Evolutionary conservation across 2,329 filamentous ascomycete genomes (phyloP).

Genomic region (Byssothecium circinans): DNA sequence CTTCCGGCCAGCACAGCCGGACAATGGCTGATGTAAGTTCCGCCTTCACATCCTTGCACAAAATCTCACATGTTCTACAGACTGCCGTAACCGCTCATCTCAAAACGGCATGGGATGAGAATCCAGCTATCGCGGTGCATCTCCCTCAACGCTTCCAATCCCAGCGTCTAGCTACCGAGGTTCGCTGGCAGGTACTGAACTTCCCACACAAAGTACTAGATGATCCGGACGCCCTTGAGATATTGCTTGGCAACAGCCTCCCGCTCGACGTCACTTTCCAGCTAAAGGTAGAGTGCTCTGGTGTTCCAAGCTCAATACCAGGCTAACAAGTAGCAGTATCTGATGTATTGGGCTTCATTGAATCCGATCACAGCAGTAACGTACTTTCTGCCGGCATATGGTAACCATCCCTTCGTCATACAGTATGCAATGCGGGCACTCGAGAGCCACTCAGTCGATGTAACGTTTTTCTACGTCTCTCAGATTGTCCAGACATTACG

Average conservation of each 20-base stretch:
- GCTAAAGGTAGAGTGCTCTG: slow-evolving; percentile 65
- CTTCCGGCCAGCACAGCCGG: slow-evolving; percentile 48
- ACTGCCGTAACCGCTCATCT: slow-evolving; percentile 65
- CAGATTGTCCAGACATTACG: slow-evolving; percentile 95
- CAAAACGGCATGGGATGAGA: slow-evolving; percentile 83
- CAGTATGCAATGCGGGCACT: slow-evolving; percentile 96
- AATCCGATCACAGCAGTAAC: slow-evolving; percentile 93
- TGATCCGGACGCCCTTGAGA: slow-evolving; percentile 79
- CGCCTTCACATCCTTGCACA: not conserved
- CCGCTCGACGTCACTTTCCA: slow-evolving; percentile 81
- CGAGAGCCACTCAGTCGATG: slow-evolving; percentile 91
- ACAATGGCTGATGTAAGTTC: slow-evolving; percentile 43
- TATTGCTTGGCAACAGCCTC: slow-evolving; percentile 76
- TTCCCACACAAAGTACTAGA: slow-evolving; percentile 80
- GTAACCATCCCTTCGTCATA: slow-evolving; percentile 87
- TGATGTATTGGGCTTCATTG: slow-evolving; percentile 89
- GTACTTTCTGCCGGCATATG: slow-evolving; percentile 88
- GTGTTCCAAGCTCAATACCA: not conserved
- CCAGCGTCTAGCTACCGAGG: slow-evolving; percentile 69
- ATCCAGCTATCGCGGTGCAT: slow-evolving; percentile 84
- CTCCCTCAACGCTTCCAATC: slow-evolving; percentile 78
- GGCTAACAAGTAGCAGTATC: slow-evolving; percentile 59
- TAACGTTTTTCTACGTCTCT: slow-evolving; percentile 98
- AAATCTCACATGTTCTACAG: slow-evolving; percentile 40
- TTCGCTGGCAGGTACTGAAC: slow-evolving; percentile 78